Percentiles rank a stretch among this genome's conserved stretches.
Conservation (phyloP, 768 basidiomycete genomes). For the Kondoa malvinella region DNA sequence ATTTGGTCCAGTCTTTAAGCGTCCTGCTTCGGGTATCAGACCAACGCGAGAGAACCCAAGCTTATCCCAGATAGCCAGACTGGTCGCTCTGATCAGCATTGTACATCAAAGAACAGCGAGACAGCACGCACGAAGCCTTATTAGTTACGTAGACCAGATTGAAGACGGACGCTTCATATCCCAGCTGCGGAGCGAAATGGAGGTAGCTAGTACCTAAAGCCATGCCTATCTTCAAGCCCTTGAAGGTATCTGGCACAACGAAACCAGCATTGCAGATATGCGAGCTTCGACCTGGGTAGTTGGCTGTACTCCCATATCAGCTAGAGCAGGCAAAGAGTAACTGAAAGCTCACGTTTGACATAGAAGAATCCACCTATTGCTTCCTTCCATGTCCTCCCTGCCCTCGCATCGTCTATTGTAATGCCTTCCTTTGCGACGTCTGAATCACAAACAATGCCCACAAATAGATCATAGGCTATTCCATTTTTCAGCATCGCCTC, state of each 20-base stretch:
- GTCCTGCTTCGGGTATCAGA: conserved; percentile 39
- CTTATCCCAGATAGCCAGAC: conserved; percentile 52
- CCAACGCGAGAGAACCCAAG: conserved; percentile 46
- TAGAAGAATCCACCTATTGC: background rate
- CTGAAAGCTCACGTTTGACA: background rate
- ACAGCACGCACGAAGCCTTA: conserved; percentile 34
- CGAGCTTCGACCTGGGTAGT: conserved; percentile 15
- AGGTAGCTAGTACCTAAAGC: conserved; percentile 61
- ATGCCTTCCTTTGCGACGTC: background rate
- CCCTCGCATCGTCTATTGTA: background rate
- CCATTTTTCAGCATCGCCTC: too few species aligned
- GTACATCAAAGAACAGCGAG: background rate
- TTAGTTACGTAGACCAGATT: conserved; percentile 84
- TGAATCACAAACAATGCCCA: conserved; percentile 12
- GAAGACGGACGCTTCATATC: conserved; percentile 44
- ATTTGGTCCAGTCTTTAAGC: conserved; percentile 48
- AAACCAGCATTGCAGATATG: conserved; percentile 85
- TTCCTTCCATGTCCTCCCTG: background rate
- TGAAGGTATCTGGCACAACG: conserved; percentile 46
- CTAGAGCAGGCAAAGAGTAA: background rate
- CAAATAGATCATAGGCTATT: conserved; percentile 19
- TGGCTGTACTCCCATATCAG: conserved; percentile 28
- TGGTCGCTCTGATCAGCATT: background rate
- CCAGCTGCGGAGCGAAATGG: conserved; percentile 59
- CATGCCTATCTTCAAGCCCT: conserved; percentile 51